A percentile compares a stretch with the other conserved stretches of the same genome.
Conservation (phyloP, 108 stramenopile species). For the Nannochloropsis gaditana region DNA sequence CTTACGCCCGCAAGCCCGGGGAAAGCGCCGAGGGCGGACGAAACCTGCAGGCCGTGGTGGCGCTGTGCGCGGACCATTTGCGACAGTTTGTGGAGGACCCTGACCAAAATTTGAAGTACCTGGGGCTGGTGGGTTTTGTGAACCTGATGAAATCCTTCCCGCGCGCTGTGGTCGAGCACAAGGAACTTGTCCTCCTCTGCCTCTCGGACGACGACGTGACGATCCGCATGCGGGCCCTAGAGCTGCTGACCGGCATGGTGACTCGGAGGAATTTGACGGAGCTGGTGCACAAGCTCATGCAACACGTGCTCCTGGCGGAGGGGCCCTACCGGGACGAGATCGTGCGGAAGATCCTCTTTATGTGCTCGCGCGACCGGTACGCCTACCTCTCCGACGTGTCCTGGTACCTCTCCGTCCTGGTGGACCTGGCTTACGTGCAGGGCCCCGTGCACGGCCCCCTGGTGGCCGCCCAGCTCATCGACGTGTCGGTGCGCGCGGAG, state of each 20-base stretch:
- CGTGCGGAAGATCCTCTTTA: constrained; percentile 55
- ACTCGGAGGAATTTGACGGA: constrained; percentile 84
- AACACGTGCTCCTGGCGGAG: constrained; percentile 79
- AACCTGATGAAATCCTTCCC: constrained; percentile 84
- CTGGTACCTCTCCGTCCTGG: constrained; percentile 88
- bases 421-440: constrained; percentile 71
- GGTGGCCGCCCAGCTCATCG: constrained; percentile 76
- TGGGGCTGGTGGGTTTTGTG: constrained; percentile 90
- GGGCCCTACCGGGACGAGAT: constrained; percentile 86
- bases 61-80: constrained; percentile 78
- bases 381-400: constrained; percentile 75
- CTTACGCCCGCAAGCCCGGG: constrained; percentile 67
- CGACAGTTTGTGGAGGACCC: constrained; percentile 82
- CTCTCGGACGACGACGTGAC: constrained; percentile 95
- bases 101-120: constrained; percentile 96
- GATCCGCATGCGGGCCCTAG: constrained; percentile 87
- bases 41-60: constrained; percentile 75
- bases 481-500: constrained; percentile 87
- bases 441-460: constrained; percentile 61
- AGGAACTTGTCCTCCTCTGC: constrained; percentile 81
- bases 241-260: constrained; percentile 87
- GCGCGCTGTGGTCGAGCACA: constrained; percentile 72
- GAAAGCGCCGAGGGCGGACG: constrained; percentile 69
- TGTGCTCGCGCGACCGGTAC: constrained; percentile 89
- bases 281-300: constrained; percentile 77